Percentiles rank a stretch among this genome's conserved stretches.
These are phyloP conservation scores for Paecilomyces formosus DNA, from an alignment of 2,329 filamentous ascomycete genomes.

Conservation along the genomic window DNA sequence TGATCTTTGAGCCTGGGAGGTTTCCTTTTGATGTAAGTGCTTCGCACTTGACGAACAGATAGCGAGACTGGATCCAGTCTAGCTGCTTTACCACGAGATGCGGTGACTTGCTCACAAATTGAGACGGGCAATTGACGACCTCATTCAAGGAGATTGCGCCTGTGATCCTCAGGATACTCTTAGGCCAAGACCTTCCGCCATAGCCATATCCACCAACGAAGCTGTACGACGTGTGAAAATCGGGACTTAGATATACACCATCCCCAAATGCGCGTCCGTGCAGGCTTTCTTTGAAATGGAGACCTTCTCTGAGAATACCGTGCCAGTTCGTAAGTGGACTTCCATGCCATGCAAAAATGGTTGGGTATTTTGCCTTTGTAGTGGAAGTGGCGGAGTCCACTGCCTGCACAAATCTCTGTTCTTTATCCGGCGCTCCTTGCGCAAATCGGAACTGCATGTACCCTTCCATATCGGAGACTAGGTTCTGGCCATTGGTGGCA, in stretches of 20 bases:
- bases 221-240: slow-evolving; percentile 48
- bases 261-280: slow-evolving; percentile 68
- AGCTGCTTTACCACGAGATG: slow-evolving; percentile 66
- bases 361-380: slow-evolving; percentile 48
- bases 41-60: slow-evolving; percentile 58
- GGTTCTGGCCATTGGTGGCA: slow-evolving; percentile 33
- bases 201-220: slow-evolving; percentile 36
- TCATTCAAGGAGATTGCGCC: slow-evolving; percentile 70
- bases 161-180: slow-evolving; percentile 55
- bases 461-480: slow-evolving; percentile 54
- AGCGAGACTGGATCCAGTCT: slow-evolving; percentile 87
- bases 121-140: slow-evolving; percentile 63
- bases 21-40: neutral
- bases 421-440: slow-evolving; percentile 83
- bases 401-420: slow-evolving; percentile 62
- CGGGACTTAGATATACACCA: slow-evolving; percentile 70
- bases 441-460: slow-evolving; percentile 82
- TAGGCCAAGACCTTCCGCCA: slow-evolving; percentile 57
- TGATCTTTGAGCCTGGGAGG: neutral
- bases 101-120: slow-evolving; percentile 51
- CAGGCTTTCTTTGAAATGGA: slow-evolving; percentile 58
- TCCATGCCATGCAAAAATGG: slow-evolving; percentile 82
- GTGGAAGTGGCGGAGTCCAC: slow-evolving; percentile 39
- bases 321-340: slow-evolving; percentile 76
- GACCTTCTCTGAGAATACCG: slow-evolving; percentile 73